Evolutionary conservation across 108 stramenopile genomes (phyloP).

Genomic region (Nannochloropsis salina): DNA sequence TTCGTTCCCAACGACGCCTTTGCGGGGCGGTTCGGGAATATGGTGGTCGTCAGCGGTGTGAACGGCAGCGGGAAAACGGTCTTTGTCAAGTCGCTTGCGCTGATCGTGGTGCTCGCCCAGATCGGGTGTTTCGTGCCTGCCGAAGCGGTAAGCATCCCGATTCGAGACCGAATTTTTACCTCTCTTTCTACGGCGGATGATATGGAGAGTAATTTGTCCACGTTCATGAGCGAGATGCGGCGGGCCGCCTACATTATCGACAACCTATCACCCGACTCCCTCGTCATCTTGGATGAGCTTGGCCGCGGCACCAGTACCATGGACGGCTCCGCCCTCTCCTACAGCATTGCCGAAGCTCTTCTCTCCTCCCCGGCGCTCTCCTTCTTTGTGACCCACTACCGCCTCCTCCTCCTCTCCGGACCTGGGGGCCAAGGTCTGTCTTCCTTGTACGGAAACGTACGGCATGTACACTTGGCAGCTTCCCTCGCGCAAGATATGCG

Average conservation of each 20-base stretch:
- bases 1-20: slow-evolving; percentile 48
- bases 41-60: slow-evolving; percentile 45
- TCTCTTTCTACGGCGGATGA: slow-evolving; percentile 49
- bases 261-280: slow-evolving; percentile 62
- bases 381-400: slow-evolving; percentile 48
- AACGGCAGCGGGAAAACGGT: slow-evolving; percentile 51
- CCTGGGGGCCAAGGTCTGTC: background rate
- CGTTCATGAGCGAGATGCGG: slow-evolving; percentile 48
- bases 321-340: slow-evolving; percentile 42
- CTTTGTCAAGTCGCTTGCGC: slow-evolving; percentile 35
- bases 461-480: background rate
- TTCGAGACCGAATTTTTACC: slow-evolving; percentile 39
- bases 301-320: slow-evolving; percentile 47
- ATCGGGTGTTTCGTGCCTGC: slow-evolving; percentile 53
- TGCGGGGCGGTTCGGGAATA: slow-evolving; percentile 40
- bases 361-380: slow-evolving; percentile 32
- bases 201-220: slow-evolving; percentile 54
- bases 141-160: slow-evolving; percentile 34
- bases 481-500: background rate
- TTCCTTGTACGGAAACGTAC: background rate
- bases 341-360: slow-evolving; percentile 34
- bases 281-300: slow-evolving; percentile 46
- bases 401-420: background rate
- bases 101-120: slow-evolving; percentile 49
- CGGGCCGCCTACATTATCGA: slow-evolving; percentile 42